Evolutionary conservation across 2,329 filamentous ascomycete genomes (phyloP), one percentile per base, ranked within the genome.

Genomic region (Paracamarosporium sp.): DNA sequence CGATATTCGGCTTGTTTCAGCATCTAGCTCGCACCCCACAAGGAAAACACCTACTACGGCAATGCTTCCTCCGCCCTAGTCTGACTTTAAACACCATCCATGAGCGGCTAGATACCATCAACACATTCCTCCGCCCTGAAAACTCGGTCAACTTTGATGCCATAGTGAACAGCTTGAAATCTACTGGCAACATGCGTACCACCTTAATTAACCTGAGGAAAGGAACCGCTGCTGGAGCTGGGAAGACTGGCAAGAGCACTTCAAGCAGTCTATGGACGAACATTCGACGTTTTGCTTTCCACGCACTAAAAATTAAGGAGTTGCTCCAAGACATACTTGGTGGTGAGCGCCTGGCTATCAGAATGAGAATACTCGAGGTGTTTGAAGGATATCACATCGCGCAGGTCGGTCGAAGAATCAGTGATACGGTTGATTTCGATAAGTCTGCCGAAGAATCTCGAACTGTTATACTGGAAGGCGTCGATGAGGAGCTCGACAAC

Each of bases 1-100:
- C 92, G 0, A 79, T 97, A 0, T 97, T 90, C 73, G 93, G 91
- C 0, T 79, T 98, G 0, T 96, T 97, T 60, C 87, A 90, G 56
- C 82, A 87, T 54, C 80, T 95, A 28, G 88, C 90, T 25, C 85
- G 85, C 54, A 97, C 93, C 3, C 84, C 90, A 1, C 93, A 97
- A 72, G 95, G 95, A 0, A 92, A 87, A 65, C 71, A 80, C 25
- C 83, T 85, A 41, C 82, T 99, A 5, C 88, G 91, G n/a, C 89
- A 91, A 66, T 85, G 90, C 50, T 95, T 99, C 64, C 79, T 97
- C 7, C 87, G 90, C 0, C 95, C 95, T 22, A 91, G 88, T 28
- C 80, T 88, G 25, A 85, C 95, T 58, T 71, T 91, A 0, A 75
- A 81, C 0, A 68, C 88, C 5, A 95, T 99, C 62, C 79, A 82